Conservation (phyloP, 495 filamentous ascomycete species). For the Penicillium canescens region DNA sequence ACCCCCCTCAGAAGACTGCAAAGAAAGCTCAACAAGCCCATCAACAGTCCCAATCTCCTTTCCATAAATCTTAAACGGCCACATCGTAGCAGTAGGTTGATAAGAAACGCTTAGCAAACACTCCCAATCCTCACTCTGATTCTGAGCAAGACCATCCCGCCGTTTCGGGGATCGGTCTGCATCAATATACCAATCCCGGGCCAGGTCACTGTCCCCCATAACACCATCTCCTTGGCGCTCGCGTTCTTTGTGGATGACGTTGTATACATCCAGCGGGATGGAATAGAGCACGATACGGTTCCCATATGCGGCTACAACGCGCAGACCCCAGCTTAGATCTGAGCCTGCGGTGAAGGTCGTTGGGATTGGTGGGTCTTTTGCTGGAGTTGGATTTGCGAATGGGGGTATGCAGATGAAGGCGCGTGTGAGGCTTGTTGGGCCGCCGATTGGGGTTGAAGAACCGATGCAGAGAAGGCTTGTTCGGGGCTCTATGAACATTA, state of each 20-base stretch:
- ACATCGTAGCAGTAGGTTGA: conserved; percentile 36
- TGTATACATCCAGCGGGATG: conserved; percentile 62
- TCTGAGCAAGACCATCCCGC: conserved; percentile 33
- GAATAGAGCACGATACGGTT: conserved; percentile 60
- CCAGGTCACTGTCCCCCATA: conserved; percentile 38
- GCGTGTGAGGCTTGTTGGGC: conserved; percentile 47
- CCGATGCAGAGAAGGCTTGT: conserved; percentile 64
- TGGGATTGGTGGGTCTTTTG: conserved; percentile 42
- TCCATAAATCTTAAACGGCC: conserved; percentile 45
- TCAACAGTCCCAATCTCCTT: conserved; percentile 42
- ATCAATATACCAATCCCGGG: conserved; percentile 36
- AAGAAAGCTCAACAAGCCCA: conserved; percentile 35
- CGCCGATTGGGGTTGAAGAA: conserved; percentile 61
- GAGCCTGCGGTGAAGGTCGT: conserved; percentile 58
- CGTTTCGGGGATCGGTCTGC: conserved; percentile 28
- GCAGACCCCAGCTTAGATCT: conserved; percentile 60
- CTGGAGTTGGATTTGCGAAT: conserved; percentile 30
- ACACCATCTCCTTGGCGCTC: conserved; percentile 33
- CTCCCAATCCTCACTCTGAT: conserved; percentile 43
- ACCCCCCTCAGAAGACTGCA: conserved; percentile 37
- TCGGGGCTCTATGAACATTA: conserved; percentile 68
- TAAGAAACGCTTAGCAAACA: conserved; percentile 39
- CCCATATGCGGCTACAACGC: conserved; percentile 62
- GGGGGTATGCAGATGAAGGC: conserved; percentile 42
- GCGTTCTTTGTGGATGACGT: conserved; percentile 41